Evolutionary conservation across 257 asterid species (phyloP), one percentile per base, ranked within the genome.

Genomic region (Mentha longifolia): DNA sequence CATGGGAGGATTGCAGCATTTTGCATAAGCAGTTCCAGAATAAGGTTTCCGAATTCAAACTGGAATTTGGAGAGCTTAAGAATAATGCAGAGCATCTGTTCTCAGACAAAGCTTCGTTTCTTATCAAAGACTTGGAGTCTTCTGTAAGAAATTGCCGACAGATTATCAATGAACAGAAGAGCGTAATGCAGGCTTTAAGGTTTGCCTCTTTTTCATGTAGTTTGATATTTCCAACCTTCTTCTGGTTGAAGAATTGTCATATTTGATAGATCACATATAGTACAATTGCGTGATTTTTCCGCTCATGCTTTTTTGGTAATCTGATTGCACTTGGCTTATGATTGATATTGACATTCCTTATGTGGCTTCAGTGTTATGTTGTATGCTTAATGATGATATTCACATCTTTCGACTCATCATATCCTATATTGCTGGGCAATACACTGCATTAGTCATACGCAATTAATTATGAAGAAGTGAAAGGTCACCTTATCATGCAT

Each of bases 181-280:
- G 91, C 86, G 85, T 92, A 73, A 86, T 89, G 94, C 96, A 84
- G 82, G 83, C 94, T 60, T 81, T 92, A 59, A 86, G 98, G 98
- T 92, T 14, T 13, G 66, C 51, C 13, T 57, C 59, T 31, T 28
- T 74, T 62, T 54, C 66, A 61, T 42, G 9, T 37, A 42, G 33
- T 67, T 50, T 66, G 20, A 68, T 25, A n/a, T 41, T 49, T 11
- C 37, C 31, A 47, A 6, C 61, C 33, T 65, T 13, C 16, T 68
- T 41, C 28, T 46, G 58, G 16, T 61, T 31, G 60, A 17, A 19
- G 9, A 47, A 22, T 25, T 3, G 13, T 50, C 46, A 7, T 54
- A 9, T 3, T 39, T 49, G 9, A 22, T 67, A 19, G 70, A 49
- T 41, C 65, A 28, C 7, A 5, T 6, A 43, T n/a, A 22, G 42